Evolutionary conservation across 164 flowering plant species (phyloP), one percentile per base, ranked within the genome.

Genomic region (Magnolia officinalis): DNA sequence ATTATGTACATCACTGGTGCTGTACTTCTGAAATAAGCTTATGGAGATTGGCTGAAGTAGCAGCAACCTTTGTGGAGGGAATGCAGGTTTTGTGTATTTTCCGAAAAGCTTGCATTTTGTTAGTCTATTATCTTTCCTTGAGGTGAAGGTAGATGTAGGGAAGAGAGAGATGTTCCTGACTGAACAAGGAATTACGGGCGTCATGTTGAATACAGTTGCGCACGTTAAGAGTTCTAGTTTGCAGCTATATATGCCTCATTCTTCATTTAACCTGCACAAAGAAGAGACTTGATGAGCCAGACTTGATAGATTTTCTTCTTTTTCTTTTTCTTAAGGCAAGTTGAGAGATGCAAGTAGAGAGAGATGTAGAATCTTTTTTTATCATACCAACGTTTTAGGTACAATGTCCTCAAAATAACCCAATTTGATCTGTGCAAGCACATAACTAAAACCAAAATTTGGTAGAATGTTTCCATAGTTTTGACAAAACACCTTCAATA

Each of bases 161-260:
- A 88, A 66, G 71, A 88, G 84, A 51, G 86, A 82, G 73, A 83
- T 74, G 74, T 80, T 84, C 86, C 84, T 88, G 16, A 83, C 72
- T 7, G 97, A 89, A 85, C 84, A 90, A 71, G 90, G 92, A 79
- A 85, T 81, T 24, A 93, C 87, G 50, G 92, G 90, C 49, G 89
- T 84, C 97, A 92, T 92, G 72, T 75, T 88, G 81, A 77, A 45
- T n/a, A 29, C 50, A 78, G 63, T 21, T 14, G 37, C 24, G 61
- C 59, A 58, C 59, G 59, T 69, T 9, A 31, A 29, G 37, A 75
- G 72, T 26, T 73, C 52, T 72, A 76, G 8, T 78, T 71, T 63
- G 74, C 74, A 72, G 74, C 73, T 72, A 75, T 68, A 63, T 65
- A 64, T 49, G 37, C 72, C 52, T 75, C 81, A 81, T 83, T 52